Conservation (phyloP, 495 filamentous ascomycete genomes). For the Hyphodiscus hymeniophilus region DNA sequence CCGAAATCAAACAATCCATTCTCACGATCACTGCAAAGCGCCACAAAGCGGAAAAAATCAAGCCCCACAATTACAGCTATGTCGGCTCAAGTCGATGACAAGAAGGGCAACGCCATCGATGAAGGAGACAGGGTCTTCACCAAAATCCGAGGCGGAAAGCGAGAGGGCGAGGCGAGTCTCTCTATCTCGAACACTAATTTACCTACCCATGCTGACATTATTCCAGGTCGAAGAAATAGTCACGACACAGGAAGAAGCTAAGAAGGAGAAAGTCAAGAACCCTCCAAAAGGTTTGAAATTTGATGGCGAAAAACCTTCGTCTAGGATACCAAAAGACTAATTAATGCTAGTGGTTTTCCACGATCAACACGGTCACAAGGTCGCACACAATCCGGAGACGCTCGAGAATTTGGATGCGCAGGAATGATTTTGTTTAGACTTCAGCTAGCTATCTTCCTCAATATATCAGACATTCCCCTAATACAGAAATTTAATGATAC, state of each 20-base stretch:
- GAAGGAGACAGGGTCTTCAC: slow-evolving; percentile 31
- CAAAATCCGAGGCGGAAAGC: slow-evolving; percentile 26
- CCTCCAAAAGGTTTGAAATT: slow-evolving; percentile 30
- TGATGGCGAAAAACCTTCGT: background rate
- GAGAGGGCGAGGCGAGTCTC: slow-evolving; percentile 23
- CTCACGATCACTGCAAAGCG: background rate
- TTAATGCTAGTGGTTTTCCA: slow-evolving; percentile 13
- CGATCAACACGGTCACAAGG: slow-evolving; percentile 32
- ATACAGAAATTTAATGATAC: too few species aligned
- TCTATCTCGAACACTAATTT: slow-evolving; percentile 1
- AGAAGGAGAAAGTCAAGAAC: slow-evolving; percentile 31
- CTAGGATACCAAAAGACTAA: background rate
- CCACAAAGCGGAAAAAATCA: slow-evolving; percentile 1
- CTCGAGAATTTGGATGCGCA: slow-evolving; percentile 22
- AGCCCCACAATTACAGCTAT: slow-evolving; percentile 2
- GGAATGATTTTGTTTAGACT: slow-evolving; percentile 1
- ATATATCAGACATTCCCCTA: slow-evolving; percentile 47
- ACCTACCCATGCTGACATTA: background rate
- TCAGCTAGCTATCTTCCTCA: slow-evolving; percentile 42
- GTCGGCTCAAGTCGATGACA: slow-evolving; percentile 24
- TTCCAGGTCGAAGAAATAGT: slow-evolving; percentile 31
- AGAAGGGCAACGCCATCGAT: slow-evolving; percentile 27
- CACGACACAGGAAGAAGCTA: slow-evolving; percentile 26
- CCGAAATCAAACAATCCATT: background rate
- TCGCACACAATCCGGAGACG: slow-evolving; percentile 29